These are phyloP conservation scores for Pythium monospermum DNA, from an alignment of 352 stramenopile species.

Conservation along the genomic window DNA sequence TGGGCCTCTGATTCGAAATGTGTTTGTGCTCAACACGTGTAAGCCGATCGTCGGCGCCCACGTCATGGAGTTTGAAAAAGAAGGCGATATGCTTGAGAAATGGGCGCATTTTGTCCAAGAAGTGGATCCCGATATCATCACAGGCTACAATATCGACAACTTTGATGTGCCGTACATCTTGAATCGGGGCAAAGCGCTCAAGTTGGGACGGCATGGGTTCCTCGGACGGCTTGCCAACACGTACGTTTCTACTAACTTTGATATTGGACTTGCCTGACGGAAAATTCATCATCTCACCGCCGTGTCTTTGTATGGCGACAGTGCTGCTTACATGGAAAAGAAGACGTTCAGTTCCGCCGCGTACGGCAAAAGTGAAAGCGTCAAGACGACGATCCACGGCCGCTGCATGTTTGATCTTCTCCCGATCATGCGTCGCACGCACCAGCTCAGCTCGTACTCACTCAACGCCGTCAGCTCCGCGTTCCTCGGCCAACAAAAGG, in stretches of 20 bases:
- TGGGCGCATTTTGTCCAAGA: constrained; percentile 96
- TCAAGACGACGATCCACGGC: constrained; percentile 97
- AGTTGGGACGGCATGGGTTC: constrained; percentile 61
- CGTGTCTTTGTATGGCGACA: too few species aligned
- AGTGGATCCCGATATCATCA: constrained; percentile 98
- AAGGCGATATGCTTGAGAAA: constrained; percentile 96
- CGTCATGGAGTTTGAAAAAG: constrained; percentile 95
- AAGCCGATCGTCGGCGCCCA: constrained; percentile 98
- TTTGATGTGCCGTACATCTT: constrained; percentile 99
- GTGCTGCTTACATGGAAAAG: constrained; percentile 90
- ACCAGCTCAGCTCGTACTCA: constrained; percentile 99
- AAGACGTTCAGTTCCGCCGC: constrained; percentile 97
- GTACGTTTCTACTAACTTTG: constrained; percentile 26
- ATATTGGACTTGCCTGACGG: background rate
- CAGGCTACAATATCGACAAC: constrained; percentile 99
- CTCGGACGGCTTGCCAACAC: constrained; percentile 89
- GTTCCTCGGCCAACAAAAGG: constrained; percentile 98
- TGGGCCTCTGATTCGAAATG: constrained; percentile 85
- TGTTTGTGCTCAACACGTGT: constrained; percentile 98
- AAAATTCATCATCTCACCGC: background rate
- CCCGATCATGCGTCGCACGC: constrained; percentile 99
- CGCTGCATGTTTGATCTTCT: constrained; percentile 99
- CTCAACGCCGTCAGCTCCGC: constrained; percentile 98
- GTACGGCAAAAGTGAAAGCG: constrained; percentile 97
- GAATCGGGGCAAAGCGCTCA: constrained; percentile 95